phyloP scores from a whole-genome alignment of 2,329 filamentous ascomycete species.

The Calonectria pauciramosa region DNA sequence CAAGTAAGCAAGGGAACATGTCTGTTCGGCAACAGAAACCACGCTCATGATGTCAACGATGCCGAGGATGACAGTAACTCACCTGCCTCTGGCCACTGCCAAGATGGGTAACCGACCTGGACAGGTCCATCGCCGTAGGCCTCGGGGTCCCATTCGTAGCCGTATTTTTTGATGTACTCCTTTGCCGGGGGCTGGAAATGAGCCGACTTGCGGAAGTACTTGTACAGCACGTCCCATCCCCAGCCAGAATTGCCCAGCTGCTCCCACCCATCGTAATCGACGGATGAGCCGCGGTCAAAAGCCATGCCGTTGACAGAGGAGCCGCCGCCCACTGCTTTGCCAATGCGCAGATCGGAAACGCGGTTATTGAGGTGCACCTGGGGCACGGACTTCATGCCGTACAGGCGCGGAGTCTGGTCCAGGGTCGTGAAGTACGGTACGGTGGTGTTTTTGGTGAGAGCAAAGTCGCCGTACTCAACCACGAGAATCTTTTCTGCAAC shows the following conservation, averaged over 20 bases:
- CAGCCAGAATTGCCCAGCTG: neutral
- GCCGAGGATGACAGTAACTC: neutral
- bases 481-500: neutral
- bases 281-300: neutral
- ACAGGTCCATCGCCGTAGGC: neutral
- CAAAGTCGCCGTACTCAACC: neutral
- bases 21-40: neutral
- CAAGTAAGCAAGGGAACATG: neutral
- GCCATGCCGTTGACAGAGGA: neutral
- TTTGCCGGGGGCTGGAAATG: neutral
- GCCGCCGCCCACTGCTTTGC: neutral
- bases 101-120: neutral
- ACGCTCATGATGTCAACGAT: neutral
- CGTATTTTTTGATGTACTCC: neutral
- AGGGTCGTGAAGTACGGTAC: neutral
- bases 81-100: constrained; percentile 5
- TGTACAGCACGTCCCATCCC: neutral
- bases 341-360: neutral
- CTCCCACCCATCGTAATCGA: neutral
- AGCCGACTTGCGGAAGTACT: constrained; percentile 1
- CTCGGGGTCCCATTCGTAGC: neutral
- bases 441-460: neutral
- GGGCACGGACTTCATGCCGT: neutral
- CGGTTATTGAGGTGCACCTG: neutral
- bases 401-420: neutral